Evolutionary conservation across 2,329 filamentous ascomycete genomes (phyloP), one percentile per base, ranked within the genome.

Genomic region (Beauveria varroae): DNA sequence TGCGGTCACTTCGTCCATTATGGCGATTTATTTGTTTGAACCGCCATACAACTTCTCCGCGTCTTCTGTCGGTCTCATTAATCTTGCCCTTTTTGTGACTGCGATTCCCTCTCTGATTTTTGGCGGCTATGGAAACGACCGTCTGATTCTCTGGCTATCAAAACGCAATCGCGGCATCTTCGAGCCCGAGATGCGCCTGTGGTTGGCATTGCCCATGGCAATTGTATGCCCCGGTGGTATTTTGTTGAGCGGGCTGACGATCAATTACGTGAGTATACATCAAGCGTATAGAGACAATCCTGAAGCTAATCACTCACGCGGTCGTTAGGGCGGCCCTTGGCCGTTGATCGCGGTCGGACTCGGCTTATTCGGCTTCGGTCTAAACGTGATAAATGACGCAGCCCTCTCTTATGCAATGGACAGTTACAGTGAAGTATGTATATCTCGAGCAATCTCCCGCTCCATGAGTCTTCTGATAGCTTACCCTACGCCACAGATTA

Each of bases 171-270:
- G 69, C 1, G 75, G 75, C 7, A 69, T 75, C 37, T 77, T 74
- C 50, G 76, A 78, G 62, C 76, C 76, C 0, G 76, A 78, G 58
- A 77, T 78, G 70, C 69, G 76, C 1, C 65, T 78, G 18, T 75
- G 65, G 80, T 67, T 84, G 12, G 75, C 74, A 5, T 46, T 50
- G n/a, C 65, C 63, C 7, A 52, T 64, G 4, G 67, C 68, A 0
- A 22, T 74, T 3, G 51, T 65, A 1, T 66, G 72, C 65, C 64
- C 71, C 12, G 70, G 68, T 0, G 72, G 73, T 0, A 24, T 74
- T 8, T 65, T 72, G 5, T 72, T 75, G 71, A 72, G 73, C 30
- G 73, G 72, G 16, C 64, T 65, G 1, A 73, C 52, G 3, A 55
- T 55, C 9, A 44, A 37, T 40, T 55, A 55, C 14, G 52, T 55